Evolutionary conservation across 495 filamentous ascomycete species (phyloP).

Genomic region (Neurospora terricola): DNA sequence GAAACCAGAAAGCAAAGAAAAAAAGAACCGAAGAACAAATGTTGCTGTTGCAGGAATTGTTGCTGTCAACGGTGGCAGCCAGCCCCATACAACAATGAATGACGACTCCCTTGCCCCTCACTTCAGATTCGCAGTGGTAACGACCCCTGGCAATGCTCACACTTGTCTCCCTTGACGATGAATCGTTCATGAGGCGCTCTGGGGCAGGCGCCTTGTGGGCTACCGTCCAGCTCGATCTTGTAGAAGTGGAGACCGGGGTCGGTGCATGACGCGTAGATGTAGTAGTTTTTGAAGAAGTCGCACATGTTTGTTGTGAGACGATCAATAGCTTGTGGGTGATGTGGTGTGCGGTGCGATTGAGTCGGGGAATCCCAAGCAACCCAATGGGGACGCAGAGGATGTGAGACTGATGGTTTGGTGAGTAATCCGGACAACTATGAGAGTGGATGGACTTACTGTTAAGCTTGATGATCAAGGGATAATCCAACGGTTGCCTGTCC

Average conservation of each 20-base stretch:
- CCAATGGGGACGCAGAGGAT: background rate
- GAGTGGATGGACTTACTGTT: background rate
- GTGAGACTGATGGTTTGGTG: background rate
- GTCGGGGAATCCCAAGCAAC: background rate
- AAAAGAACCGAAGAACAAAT: background rate
- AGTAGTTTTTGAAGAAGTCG: constrained; percentile 67
- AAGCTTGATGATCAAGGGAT: background rate
- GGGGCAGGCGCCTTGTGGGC: constrained; percentile 48
- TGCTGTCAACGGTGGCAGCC: background rate
- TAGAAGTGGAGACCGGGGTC: constrained; percentile 61
- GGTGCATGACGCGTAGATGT: constrained; percentile 62
- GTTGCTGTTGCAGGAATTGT: background rate
- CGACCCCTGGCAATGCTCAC: background rate
- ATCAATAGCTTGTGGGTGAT: background rate
- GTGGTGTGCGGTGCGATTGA: background rate
- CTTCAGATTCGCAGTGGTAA: background rate
- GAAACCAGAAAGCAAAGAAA: background rate
- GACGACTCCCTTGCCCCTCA: constrained; percentile 3
- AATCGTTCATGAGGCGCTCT: constrained; percentile 66
- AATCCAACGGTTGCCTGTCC: background rate
- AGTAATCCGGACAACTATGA: background rate
- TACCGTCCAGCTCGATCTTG: constrained; percentile 54
- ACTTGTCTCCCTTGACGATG: constrained; percentile 36
- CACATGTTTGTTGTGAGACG: constrained; percentile 46
- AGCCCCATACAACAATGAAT: background rate